phyloP scores from a whole-genome alignment of 2,329 filamentous ascomycete genomes.

The Penicillium sp. region DNA sequence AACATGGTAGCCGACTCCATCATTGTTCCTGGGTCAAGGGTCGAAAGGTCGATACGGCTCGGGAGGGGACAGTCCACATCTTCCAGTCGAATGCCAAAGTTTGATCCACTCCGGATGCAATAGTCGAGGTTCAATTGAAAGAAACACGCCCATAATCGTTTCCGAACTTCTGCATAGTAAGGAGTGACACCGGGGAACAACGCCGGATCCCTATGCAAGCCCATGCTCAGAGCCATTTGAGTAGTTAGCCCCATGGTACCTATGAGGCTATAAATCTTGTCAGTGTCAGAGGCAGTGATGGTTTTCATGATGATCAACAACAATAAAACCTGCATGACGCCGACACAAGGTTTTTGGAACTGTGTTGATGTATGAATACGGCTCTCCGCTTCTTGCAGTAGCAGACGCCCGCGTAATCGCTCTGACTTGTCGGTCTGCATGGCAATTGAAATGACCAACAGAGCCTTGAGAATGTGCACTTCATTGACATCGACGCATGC shows the following conservation, averaged over 20 bases:
- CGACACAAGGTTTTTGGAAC: background rate
- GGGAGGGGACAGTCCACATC: background rate
- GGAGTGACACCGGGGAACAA: background rate
- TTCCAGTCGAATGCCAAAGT: background rate
- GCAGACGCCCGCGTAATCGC: background rate
- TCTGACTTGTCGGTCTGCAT: background rate
- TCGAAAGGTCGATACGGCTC: background rate
- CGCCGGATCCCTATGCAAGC: background rate
- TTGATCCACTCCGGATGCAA: background rate
- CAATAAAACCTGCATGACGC: background rate
- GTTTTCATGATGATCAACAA: background rate
- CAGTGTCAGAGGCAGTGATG: background rate
- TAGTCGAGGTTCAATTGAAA: background rate
- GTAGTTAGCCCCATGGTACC: background rate
- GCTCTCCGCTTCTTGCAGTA: background rate
- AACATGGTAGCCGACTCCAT: background rate
- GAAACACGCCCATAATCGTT: background rate
- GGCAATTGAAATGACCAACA: background rate
- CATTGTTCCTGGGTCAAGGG: background rate
- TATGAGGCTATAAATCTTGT: background rate
- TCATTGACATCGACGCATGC: background rate
- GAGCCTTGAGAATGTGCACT: background rate
- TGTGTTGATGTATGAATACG: background rate
- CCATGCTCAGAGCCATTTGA: background rate
- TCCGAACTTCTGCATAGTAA: background rate